Evolutionary conservation across 208 protist genomes (phyloP).

Genomic region (Trypanosoma platydactyli): DNA sequence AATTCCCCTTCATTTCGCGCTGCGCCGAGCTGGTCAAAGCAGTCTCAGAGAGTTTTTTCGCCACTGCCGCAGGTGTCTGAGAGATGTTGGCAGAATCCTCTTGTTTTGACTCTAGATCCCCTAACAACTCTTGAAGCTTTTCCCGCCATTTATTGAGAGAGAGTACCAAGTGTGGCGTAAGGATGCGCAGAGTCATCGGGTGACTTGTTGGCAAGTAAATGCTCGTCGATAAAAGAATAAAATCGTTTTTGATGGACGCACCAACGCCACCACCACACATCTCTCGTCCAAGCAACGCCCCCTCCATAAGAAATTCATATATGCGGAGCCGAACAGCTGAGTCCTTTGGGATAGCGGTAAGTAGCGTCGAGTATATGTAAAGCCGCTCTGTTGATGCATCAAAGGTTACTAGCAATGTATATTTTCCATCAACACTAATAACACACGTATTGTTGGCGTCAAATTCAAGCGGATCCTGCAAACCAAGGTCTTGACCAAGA

Average conservation of each 20-base stretch:
- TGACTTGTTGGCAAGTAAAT: conserved; percentile 76
- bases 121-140: conserved; percentile 43
- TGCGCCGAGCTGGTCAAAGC: background rate
- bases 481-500: conserved; percentile 61
- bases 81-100: background rate
- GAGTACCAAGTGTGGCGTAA: conserved; percentile 68
- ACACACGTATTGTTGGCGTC: conserved; percentile 72
- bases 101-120: background rate
- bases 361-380: conserved; percentile 70
- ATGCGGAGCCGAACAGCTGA: conserved; percentile 39
- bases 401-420: conserved; percentile 71
- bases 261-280: conserved; percentile 73
- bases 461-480: conserved; percentile 41
- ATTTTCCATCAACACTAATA: conserved; percentile 60
- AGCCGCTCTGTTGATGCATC: conserved; percentile 71
- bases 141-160: conserved; percentile 68
- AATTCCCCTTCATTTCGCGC: background rate
- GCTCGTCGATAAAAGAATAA: conserved; percentile 68
- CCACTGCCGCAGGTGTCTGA: too few relatives aligned
- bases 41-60: too few relatives aligned
- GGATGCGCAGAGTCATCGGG: conserved; percentile 50
- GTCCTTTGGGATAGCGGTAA: conserved; percentile 48
- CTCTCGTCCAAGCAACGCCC: conserved; percentile 61
- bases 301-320: conserved; percentile 77
- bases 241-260: conserved; percentile 65